Evolutionary conservation across 805 yeast species (phyloP), one percentile per base, ranked within the genome.

Genomic region (Yarrowia osloensis): DNA sequence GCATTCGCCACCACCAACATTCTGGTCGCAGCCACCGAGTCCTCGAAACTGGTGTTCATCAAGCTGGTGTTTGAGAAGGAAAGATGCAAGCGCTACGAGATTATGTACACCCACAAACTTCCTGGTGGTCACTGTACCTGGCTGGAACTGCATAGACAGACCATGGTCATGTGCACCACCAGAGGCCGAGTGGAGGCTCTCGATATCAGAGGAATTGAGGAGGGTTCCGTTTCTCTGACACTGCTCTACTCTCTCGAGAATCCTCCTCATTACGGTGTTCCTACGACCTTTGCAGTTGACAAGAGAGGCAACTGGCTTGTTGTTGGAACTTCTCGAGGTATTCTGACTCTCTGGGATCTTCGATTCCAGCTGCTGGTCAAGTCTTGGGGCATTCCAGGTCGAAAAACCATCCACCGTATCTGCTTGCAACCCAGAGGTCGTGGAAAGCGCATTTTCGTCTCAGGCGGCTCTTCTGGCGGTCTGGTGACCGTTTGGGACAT

Each of bases 281-380:
- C 88, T 0, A 82, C 86, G 0, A 77, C 88, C 19, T 84, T 91
- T 72, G 81, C 85, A 0, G 76, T 89, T 24, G 89, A 88, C 66
- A 75, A 77, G 0, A 77, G 80, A 17, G 77, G 79, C 28, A 78
- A 83, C 5, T 91, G 97, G 91, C 74, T 90, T 1, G 74, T 90
- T 9, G 74, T 88, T 1, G 98, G 97, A 0, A 90, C 97, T 0
- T 78, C 84, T 0, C 83, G 82, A 44, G 98, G 98, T 0, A 78
- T 88, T 0, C 74, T 95, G 33, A 87, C 86, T 70, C 76, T 94
- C 17, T 92, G 97, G 96, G 97, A 92, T 75, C 70, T 90, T 39
- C 79, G 96, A 66, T 90, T 91, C 74, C 81, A 81, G 39, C 68
- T 88, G 0, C 78, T 83, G 47, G 78, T 91, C 39, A 86, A 84